Conservation (phyloP, 257 asterid species). For the Solanum virginianum region DNA sequence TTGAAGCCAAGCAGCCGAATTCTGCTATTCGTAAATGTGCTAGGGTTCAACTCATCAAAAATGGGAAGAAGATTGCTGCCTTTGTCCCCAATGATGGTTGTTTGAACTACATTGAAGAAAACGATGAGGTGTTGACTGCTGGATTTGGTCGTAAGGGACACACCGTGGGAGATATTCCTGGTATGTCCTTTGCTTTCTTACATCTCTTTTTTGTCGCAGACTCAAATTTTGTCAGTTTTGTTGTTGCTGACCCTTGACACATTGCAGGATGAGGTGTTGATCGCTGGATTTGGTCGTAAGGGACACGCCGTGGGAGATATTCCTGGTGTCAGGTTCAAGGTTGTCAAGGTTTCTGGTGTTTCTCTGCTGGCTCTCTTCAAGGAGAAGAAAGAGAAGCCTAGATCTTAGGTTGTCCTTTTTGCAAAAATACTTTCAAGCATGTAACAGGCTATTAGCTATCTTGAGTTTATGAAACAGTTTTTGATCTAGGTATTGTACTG, state of each 20-base stretch:
- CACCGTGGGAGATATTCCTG: too few species aligned
- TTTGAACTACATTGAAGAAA: slow-evolving; percentile 64
- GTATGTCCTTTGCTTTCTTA: slow-evolving; percentile 13
- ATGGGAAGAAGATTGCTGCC: slow-evolving; percentile 79
- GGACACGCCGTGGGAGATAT: slow-evolving; percentile 89
- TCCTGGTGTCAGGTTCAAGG: slow-evolving; percentile 83
- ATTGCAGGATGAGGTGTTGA: slow-evolving; percentile 68
- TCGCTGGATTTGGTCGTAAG: slow-evolving; percentile 86
- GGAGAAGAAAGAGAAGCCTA: slow-evolving; percentile 69
- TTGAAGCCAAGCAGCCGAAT: slow-evolving; percentile 82
- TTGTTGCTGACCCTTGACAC: not conserved
- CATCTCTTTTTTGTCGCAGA: not conserved
- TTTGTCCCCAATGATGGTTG: slow-evolving; percentile 84
- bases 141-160: too few species aligned
- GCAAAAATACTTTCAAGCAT: not conserved
- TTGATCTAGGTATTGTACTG: slow-evolving; percentile 6
- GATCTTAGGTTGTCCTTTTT: slow-evolving; percentile 25
- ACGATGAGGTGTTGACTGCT: too few species aligned
- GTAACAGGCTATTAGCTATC: not conserved
- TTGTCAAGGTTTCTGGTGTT: slow-evolving; percentile 77
- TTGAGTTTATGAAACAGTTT: slow-evolving; percentile 1
- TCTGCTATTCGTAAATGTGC: slow-evolving; percentile 82
- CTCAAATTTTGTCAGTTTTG: not conserved
- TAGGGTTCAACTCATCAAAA: slow-evolving; percentile 72
- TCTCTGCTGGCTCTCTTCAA: slow-evolving; percentile 64